Evolutionary conservation across 768 basidiomycete genomes (phyloP).

Genomic region (Psilocybe azurescens): DNA sequence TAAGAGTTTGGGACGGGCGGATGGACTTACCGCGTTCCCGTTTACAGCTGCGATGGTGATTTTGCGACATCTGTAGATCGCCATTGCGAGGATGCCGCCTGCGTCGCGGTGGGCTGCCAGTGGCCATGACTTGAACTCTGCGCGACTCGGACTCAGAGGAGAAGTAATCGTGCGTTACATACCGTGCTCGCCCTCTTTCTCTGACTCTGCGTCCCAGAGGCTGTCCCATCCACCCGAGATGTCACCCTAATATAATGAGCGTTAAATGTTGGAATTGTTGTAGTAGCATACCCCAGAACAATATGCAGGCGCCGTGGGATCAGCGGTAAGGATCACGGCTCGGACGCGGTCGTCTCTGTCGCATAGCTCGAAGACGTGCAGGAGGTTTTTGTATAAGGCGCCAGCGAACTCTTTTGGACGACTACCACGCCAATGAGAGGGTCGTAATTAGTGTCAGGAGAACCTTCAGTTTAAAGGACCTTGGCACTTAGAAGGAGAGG

Average conservation of each 20-base stretch:
- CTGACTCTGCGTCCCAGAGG: slow-evolving; percentile 43
- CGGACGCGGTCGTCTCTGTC: slow-evolving; percentile 60
- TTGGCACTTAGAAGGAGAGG: no score
- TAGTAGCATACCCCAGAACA: slow-evolving; percentile 54
- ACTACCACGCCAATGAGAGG: slow-evolving; percentile 26
- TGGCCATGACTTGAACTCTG: neutral
- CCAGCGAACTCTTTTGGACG: slow-evolving; percentile 47
- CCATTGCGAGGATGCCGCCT: slow-evolving; percentile 51
- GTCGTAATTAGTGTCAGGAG: neutral
- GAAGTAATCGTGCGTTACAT: slow-evolving; percentile 10
- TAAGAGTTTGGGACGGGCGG: neutral
- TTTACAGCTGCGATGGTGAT: slow-evolving; percentile 58
- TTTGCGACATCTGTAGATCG: slow-evolving; percentile 58
- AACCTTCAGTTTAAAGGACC: neutral
- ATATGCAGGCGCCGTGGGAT: slow-evolving; percentile 54
- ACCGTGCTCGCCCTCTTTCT: slow-evolving; percentile 55
- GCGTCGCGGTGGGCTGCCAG: slow-evolving; percentile 48
- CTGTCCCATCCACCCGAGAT: slow-evolving; percentile 51
- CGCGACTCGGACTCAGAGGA: neutral
- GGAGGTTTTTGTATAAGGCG: slow-evolving; percentile 41
- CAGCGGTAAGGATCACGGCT: slow-evolving; percentile 56
- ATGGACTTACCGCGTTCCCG: slow-evolving; percentile 46
- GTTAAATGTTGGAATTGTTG: neutral
- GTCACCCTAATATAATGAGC: slow-evolving; percentile 44
- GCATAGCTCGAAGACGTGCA: slow-evolving; percentile 47